phyloP scores from a whole-genome alignment of 306 rosid genomes.

The Lathyrus aphaca region DNA sequence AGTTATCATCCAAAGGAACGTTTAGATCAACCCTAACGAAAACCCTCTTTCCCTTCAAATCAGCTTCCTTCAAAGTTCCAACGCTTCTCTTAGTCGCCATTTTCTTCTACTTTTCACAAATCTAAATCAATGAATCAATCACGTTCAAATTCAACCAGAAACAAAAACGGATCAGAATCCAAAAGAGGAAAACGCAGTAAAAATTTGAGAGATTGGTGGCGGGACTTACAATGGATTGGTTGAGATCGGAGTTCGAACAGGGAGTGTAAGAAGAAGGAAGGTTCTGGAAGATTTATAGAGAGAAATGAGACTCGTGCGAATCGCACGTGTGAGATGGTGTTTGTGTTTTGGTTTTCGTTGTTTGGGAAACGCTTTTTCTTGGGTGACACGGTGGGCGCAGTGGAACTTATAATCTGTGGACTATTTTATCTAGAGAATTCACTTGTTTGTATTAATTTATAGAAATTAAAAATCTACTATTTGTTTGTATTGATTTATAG shows the following conservation, averaged over 20 bases:
- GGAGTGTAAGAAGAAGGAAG: not conserved
- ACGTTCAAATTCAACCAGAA: not conserved
- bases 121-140: conserved; percentile 6
- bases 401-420: conserved; percentile 37
- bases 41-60: conserved; percentile 92
- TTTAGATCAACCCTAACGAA: conserved; percentile 93
- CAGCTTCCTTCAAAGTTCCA: conserved; percentile 74
- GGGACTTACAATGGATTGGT: conserved; percentile 28
- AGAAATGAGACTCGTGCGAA: conserved; percentile 17
- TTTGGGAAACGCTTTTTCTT: conserved; percentile 6
- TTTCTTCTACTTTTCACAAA: not conserved
- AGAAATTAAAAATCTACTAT: no score
- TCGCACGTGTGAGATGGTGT: conserved; percentile 31
- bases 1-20: conserved; percentile 87
- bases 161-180: conserved; percentile 16
- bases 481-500: no score
- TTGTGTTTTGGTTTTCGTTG: not conserved
- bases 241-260: conserved; percentile 3
- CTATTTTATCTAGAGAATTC: no score
- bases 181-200: not conserved
- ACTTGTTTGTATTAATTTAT: no score
- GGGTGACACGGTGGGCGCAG: conserved; percentile 38
- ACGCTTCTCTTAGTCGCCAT: conserved; percentile 97
- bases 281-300: conserved; percentile 40
- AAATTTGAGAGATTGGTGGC: not conserved